These are phyloP conservation scores for Lipomyces chichibuensis DNA, from an alignment of 805 yeast species.

Conservation along the genomic window DNA sequence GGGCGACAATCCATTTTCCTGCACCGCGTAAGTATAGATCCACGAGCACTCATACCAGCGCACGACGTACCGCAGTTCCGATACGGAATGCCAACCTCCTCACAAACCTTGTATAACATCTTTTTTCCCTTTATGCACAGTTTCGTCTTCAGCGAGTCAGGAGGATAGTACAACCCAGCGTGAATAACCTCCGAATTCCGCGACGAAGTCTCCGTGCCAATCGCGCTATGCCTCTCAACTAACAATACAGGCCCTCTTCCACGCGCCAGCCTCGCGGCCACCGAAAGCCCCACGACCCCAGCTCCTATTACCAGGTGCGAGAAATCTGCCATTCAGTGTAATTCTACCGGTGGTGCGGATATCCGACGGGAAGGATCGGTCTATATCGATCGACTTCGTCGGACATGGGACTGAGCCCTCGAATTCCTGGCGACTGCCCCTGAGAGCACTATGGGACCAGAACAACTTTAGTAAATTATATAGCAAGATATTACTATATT, in stretches of 20 bases:
- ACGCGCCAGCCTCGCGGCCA: constrained; percentile 68
- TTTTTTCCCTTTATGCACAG: constrained; percentile 78
- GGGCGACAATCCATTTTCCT: constrained; percentile 82
- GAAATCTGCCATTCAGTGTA: constrained; percentile 50
- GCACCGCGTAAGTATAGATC: not conserved
- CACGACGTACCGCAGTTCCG: constrained; percentile 60
- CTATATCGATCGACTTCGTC: too few species aligned
- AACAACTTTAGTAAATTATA: too few species aligned
- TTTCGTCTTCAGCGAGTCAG: constrained; percentile 63
- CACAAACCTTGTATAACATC: constrained; percentile 57
- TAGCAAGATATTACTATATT: too few species aligned
- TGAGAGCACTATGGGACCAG: too few species aligned
- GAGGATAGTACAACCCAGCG: constrained; percentile 85
- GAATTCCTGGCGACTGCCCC: too few species aligned
- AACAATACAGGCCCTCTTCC: constrained; percentile 57
- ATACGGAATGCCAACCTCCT: constrained; percentile 58
- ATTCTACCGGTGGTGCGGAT: not conserved
- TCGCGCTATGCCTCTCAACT: constrained; percentile 64
- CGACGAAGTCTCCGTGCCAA: constrained; percentile 84
- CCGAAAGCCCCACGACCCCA: constrained; percentile 81
- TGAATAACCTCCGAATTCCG: constrained; percentile 92
- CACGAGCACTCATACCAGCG: not conserved
- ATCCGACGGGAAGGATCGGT: not conserved
- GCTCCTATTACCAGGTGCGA: constrained; percentile 80
- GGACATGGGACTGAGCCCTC: too few species aligned